Conservation (phyloP, 1,284 basidiomycete genomes). For the Heliocybe sulcata region DNA sequence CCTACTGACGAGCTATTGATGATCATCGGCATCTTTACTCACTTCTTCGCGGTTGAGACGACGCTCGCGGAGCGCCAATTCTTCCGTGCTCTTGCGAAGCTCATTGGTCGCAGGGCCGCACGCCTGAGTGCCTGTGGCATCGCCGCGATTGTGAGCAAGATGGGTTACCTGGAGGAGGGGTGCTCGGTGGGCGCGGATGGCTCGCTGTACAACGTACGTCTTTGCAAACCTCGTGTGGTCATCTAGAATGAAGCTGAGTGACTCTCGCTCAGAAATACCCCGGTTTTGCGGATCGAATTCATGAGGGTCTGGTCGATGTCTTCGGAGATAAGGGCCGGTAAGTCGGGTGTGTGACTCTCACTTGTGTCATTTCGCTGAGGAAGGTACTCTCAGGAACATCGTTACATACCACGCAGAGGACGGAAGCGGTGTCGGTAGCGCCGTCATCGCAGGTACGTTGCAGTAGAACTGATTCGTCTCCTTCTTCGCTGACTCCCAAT, state of each 20-base stretch:
- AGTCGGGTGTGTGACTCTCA: conserved; percentile 19
- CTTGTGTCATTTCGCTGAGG: background rate
- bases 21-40: conserved; percentile 93
- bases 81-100: conserved; percentile 86
- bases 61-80: conserved; percentile 92
- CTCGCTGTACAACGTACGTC: conserved; percentile 82
- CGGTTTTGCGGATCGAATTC: conserved; percentile 83
- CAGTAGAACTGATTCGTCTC: conserved; percentile 4
- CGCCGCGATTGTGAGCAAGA: conserved; percentile 89
- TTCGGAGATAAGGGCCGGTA: conserved; percentile 91
- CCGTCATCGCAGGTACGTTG: conserved; percentile 83
- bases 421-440: conserved; percentile 92
- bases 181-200: conserved; percentile 91
- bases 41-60: conserved; percentile 93
- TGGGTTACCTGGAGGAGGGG: conserved; percentile 84
- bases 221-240: background rate
- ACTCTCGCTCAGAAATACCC: conserved; percentile 77
- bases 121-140: conserved; percentile 89
- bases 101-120: conserved; percentile 88
- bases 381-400: conserved; percentile 52
- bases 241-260: background rate
- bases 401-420: conserved; percentile 90
- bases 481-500: background rate
- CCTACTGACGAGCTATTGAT: conserved; percentile 97
- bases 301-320: conserved; percentile 85